These are phyloP conservation scores for Mycena albidolilacea DNA, from an alignment of 768 basidiomycete species.

Conservation along the genomic window DNA sequence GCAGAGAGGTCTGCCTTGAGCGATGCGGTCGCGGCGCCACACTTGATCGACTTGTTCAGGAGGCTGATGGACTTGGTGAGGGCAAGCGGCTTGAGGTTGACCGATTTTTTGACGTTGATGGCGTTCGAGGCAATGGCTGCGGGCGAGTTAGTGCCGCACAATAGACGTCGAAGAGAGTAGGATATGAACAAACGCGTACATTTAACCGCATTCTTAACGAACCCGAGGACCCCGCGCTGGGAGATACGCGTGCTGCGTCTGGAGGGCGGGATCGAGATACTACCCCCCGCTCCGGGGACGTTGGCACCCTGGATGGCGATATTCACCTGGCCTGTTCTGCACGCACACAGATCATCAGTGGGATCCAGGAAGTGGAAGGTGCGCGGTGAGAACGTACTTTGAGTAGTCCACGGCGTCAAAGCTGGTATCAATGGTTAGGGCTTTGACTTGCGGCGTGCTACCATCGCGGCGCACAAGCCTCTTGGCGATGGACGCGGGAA, in stretches of 20 bases:
- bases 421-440: constrained; percentile 39
- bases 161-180: not conserved
- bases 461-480: constrained; percentile 37
- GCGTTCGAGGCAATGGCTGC: not conserved
- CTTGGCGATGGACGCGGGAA: constrained; percentile 35
- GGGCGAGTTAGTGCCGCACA: not conserved
- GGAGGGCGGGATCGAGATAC: constrained; percentile 1
- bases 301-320: constrained; percentile 16
- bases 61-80: constrained; percentile 26
- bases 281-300: constrained; percentile 7
- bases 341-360: not conserved
- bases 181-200: too few relatives aligned
- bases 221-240: too few relatives aligned
- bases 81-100: not conserved
- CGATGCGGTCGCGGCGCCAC: not conserved
- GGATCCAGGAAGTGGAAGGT: not conserved
- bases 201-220: too few relatives aligned
- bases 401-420: constrained; percentile 38
- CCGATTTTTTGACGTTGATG: not conserved
- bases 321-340: constrained; percentile 26
- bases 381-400: constrained; percentile 20
- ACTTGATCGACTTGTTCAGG: constrained; percentile 10
- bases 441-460: constrained; percentile 35
- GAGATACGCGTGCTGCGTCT: not conserved
- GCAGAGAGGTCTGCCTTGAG: constrained; percentile 25